Conservation (phyloP, 208 protist species). For the Trypanosoma melophagium region DNA sequence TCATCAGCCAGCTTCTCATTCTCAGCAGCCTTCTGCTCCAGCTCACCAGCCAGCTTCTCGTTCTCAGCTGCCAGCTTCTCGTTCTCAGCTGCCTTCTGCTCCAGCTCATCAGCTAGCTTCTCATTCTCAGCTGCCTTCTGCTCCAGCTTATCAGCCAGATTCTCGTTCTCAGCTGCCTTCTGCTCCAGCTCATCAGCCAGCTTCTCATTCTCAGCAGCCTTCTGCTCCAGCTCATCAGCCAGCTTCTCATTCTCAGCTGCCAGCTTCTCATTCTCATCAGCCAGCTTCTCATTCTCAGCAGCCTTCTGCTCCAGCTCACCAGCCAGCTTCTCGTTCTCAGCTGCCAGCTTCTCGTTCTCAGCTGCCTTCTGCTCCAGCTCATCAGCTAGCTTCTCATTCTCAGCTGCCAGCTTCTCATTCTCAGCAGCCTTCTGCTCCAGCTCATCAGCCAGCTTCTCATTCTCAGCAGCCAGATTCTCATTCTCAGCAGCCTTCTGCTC, state of each 20-base stretch:
- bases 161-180: no score
- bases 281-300: no score
- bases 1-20: no score
- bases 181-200: no score
- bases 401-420: conserved; percentile 19
- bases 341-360: conserved; percentile 34
- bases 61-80: no score
- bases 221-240: conserved; percentile 16
- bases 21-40: no score
- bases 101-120: no score
- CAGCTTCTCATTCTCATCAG: conserved; percentile 28
- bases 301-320: conserved; percentile 33
- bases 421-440: conserved; percentile 26
- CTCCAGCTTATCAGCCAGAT: no score
- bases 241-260: conserved; percentile 28
- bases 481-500: conserved; percentile 30
- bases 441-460: conserved; percentile 36
- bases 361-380: conserved; percentile 36
- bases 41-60: no score
- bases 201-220: no score
- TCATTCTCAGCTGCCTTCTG: no score
- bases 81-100: no score
- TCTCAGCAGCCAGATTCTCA: conserved; percentile 35
- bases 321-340: conserved; percentile 25
- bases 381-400: conserved; percentile 29